Evolutionary conservation across 306 rosid genomes (phyloP), one percentile per base, ranked within the genome.

Genomic region (Oemleria cerasiformis): DNA sequence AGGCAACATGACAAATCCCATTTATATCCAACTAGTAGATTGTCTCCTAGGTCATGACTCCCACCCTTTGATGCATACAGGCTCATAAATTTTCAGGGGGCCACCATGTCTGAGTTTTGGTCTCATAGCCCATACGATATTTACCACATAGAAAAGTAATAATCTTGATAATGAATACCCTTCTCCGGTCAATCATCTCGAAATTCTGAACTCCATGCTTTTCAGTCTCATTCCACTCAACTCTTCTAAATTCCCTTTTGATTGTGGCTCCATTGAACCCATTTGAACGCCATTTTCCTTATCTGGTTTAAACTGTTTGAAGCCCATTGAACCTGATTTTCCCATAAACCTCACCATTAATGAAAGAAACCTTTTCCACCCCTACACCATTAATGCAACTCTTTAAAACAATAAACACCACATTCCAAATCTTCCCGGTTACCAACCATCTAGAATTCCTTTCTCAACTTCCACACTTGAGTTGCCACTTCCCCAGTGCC

Each of bases 61-160:
- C 56, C 69, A 40, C 63, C 75, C 58, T 55, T 59, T 0, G 77
- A 60, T 16, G 75, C 85, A 64, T 78, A n/a, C 69, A 21, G 86
- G 85, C 56, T 76, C 60, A 55, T 71, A 53, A 65, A 86, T 70
- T 72, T 73, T 80, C 73, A 2, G 83, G 87, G 0, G 90, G 87
- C 90, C 90, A 86, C 90, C 90, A 86, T 23, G 85, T 82, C 62
- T 78, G 73, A 48, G 71, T 80, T 70, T 83, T 86, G 41, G 87
- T 80, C 58, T 80, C 30, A 25, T 77, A 51, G 78, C 87, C 90
- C 90, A 86, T 16, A 86, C 78, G 40, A 83, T 76, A 69, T 86
- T 87, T 25, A 25, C 25, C 90, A 85, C 43, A 67, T 78, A 20
- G 70, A 67, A 78, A 82, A 83, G 9, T 19, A 63, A 56, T n/a